Evolutionary conservation across 1,284 basidiomycete genomes (phyloP).

Genomic region (Ustilago tritici): DNA sequence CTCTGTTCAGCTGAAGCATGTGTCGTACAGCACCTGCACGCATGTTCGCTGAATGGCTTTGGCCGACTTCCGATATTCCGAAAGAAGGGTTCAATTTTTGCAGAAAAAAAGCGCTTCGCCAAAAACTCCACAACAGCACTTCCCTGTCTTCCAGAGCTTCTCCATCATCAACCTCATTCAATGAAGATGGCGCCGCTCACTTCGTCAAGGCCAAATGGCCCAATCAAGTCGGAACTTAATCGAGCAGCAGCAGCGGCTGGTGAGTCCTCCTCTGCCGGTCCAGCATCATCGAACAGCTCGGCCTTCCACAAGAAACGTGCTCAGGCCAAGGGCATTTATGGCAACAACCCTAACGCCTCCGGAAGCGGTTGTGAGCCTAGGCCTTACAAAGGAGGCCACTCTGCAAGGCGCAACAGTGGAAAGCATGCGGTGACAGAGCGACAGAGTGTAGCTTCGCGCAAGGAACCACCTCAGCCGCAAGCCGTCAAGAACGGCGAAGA

Average conservation of each 20-base stretch:
- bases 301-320: slow-evolving; percentile 43
- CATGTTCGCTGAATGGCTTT: neutral
- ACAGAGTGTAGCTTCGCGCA: neutral
- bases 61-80: slow-evolving; percentile 29
- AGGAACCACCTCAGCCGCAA: neutral
- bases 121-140: slow-evolving; percentile 29
- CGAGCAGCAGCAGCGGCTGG: slow-evolving; percentile 27
- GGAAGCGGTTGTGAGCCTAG: slow-evolving; percentile 7
- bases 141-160: neutral
- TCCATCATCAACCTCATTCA: neutral
- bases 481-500: neutral
- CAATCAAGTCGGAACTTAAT: slow-evolving; percentile 48
- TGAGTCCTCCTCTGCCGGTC: neutral
- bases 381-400: neutral
- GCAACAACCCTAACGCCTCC: slow-evolving; percentile 9
- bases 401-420: neutral
- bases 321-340: slow-evolving; percentile 16
- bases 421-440: neutral
- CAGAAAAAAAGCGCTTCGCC: slow-evolving; percentile 3
- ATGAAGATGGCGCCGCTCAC: slow-evolving; percentile 23
- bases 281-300: slow-evolving; percentile 32
- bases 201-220: slow-evolving; percentile 9
- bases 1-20: neutral
- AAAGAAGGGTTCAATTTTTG: slow-evolving; percentile 7
- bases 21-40: neutral